Evolutionary conservation across 1,139 yeast species (phyloP).

Genomic region (Debaryomyces robertsiae): DNA sequence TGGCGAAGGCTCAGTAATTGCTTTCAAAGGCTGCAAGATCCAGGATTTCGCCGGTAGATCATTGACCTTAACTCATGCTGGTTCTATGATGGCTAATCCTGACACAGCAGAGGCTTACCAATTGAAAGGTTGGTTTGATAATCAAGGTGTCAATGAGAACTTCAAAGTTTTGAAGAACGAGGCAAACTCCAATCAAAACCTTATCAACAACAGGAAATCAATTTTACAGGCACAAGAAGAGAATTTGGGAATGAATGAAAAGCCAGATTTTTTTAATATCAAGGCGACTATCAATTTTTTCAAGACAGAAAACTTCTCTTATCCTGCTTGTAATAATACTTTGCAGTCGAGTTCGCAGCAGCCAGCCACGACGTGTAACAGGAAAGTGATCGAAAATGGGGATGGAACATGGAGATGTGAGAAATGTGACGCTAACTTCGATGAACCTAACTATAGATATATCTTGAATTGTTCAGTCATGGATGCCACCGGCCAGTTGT

Average conservation of each 20-base stretch:
- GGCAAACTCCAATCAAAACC: conserved; percentile 27
- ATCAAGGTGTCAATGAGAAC: conserved; percentile 63
- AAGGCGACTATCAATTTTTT: conserved; percentile 75
- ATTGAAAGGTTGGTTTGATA: conserved; percentile 94
- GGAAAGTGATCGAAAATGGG: conserved; percentile 74
- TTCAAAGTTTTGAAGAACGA: conserved; percentile 64
- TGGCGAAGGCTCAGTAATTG: conserved; percentile 85
- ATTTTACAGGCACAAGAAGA: conserved; percentile 69
- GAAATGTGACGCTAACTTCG: conserved; percentile 72
- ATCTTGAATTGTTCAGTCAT: conserved; percentile 69
- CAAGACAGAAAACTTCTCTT: conserved; percentile 74
- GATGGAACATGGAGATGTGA: conserved; percentile 93
- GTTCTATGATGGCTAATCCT: conserved; percentile 77
- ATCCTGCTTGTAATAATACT: conserved; percentile 84
- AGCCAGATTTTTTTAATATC: conserved; percentile 74
- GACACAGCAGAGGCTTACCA: conserved; percentile 86
- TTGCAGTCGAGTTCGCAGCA: conserved; percentile 25
- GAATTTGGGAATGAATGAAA: conserved; percentile 71
- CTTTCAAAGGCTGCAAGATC: conserved; percentile 87
- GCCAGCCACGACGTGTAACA: conserved; percentile 58
- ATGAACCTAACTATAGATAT: conserved; percentile 76
- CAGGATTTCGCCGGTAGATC: conserved; percentile 89
- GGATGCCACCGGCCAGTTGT: conserved; percentile 81
- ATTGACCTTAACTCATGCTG: conserved; percentile 77
- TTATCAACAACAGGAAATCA: conserved; percentile 57